phyloP scores from a whole-genome alignment of 345 rosid genomes.

The Eucalyptus paniculata region DNA sequence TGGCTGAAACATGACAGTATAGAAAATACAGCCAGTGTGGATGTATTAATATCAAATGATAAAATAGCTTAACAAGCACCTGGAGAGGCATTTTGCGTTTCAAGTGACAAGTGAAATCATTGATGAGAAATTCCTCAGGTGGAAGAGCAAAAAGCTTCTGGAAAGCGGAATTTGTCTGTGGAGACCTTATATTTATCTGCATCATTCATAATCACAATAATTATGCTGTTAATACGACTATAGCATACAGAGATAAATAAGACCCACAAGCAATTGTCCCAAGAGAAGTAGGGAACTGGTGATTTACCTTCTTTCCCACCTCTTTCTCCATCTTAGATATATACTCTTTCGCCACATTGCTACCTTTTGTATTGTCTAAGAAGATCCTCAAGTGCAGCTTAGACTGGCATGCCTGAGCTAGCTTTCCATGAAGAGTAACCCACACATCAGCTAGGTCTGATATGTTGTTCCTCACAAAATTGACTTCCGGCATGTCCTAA shows the following conservation, averaged over 20 bases:
- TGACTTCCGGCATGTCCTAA: constrained; percentile 79
- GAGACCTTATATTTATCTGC: constrained; percentile 90
- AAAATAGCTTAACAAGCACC: constrained; percentile 25
- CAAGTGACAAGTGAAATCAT: constrained; percentile 96
- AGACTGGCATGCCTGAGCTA: constrained; percentile 94
- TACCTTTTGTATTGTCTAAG: constrained; percentile 81
- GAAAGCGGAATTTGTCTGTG: constrained; percentile 93
- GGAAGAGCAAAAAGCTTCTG: constrained; percentile 97
- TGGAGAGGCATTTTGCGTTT: constrained; percentile 88
- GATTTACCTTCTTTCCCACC: constrained; percentile 85
- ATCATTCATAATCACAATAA: neutral
- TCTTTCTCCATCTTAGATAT: constrained; percentile 97
- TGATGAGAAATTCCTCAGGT: constrained; percentile 91
- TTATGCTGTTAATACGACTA: neutral
- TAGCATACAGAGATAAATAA: neutral
- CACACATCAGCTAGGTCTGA: constrained; percentile 88
- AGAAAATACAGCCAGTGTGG: neutral
- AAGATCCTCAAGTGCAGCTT: constrained; percentile 80
- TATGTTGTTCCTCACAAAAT: constrained; percentile 75
- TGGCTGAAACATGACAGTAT: neutral
- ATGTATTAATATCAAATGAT: neutral
- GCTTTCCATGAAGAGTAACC: constrained; percentile 80
- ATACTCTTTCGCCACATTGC: constrained; percentile 72
- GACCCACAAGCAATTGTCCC: neutral
- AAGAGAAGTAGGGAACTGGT: neutral